Conservation (phyloP, 169 alveolate species). For the Hepatocystis sp. region DNA sequence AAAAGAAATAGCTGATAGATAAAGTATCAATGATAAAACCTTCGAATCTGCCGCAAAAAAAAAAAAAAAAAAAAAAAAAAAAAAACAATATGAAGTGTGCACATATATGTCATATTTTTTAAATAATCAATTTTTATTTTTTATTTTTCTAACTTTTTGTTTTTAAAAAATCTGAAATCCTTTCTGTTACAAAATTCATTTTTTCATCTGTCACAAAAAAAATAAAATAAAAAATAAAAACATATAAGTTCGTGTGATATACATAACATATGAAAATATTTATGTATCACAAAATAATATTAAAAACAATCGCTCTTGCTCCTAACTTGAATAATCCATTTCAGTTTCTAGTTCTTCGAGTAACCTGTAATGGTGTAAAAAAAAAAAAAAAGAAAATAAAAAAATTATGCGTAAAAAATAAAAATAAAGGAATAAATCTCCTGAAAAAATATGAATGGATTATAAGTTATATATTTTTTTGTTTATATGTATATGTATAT, state of each 20-base stretch:
- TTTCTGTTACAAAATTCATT: slow-evolving; percentile 81
- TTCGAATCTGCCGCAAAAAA: slow-evolving; percentile 26
- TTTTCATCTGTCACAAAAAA: slow-evolving; percentile 71
- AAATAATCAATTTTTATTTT: not conserved
- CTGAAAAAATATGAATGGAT: not conserved
- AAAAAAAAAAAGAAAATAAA: not conserved
- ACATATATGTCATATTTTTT: not conserved
- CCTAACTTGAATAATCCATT: slow-evolving; percentile 71
- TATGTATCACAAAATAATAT: not conserved
- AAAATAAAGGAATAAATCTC: not conserved
- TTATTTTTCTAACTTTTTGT: slow-evolving; percentile 73
- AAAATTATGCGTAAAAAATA: not conserved
- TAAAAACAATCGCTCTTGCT: not conserved
- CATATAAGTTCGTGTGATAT: too few relatives aligned
- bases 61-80: slow-evolving; percentile 6
- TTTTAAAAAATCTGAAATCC: slow-evolving; percentile 62
- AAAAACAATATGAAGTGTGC: not conserved
- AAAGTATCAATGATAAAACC: slow-evolving; percentile 34
- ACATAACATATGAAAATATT: not conserved
- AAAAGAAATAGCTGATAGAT: slow-evolving; percentile 20
- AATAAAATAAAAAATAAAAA: slow-evolving; percentile 1
- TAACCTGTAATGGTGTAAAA: slow-evolving; percentile 27
- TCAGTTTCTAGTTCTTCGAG: slow-evolving; percentile 73
- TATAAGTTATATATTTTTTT: too few relatives aligned
- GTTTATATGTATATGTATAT: too few relatives aligned